Evolutionary conservation across 164 flowering plant species (phyloP).

Genomic region (Macadamia tetraphylla): DNA sequence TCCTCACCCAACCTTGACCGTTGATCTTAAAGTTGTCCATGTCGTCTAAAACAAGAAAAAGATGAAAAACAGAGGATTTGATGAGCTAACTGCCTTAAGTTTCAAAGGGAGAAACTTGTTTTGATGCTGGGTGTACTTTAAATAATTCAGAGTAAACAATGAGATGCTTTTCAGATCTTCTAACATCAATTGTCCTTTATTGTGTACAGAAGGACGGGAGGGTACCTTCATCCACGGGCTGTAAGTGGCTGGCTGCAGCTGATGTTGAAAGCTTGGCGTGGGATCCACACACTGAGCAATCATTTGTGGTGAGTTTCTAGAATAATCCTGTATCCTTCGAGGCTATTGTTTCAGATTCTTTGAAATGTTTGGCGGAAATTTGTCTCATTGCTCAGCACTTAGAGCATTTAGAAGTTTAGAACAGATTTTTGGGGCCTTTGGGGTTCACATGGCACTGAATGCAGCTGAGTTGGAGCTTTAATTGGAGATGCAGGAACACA

Average conservation of each 20-base stretch:
- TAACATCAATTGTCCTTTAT: neutral
- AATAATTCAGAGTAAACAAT: neutral
- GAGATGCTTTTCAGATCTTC: neutral
- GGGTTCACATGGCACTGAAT: too few species aligned
- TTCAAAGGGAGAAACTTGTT: neutral
- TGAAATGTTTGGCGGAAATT: too few species aligned
- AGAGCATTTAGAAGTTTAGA: too few species aligned
- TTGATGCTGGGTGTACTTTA: neutral
- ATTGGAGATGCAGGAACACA: too few species aligned
- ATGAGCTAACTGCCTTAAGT: neutral
- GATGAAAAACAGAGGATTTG: too few species aligned
- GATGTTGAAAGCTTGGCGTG: conserved; percentile 95
- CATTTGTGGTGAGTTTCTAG: conserved; percentile 63
- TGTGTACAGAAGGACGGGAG: conserved; percentile 73
- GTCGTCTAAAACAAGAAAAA: too few species aligned
- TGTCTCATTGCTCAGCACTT: too few species aligned
- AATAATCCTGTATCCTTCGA: neutral
- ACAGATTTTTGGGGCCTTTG: too few species aligned
- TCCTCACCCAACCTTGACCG: too few species aligned
- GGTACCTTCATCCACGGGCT: conserved; percentile 59
- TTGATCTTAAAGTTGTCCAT: too few species aligned
- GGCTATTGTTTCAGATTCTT: too few species aligned
- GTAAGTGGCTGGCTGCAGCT: conserved; percentile 65
- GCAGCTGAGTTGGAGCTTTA: too few species aligned
- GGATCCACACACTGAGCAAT: conserved; percentile 82